A percentile compares a stretch with the other conserved stretches of the same genome.
Conservation (phyloP, 345 rosid species). For the Pistacia vera region DNA sequence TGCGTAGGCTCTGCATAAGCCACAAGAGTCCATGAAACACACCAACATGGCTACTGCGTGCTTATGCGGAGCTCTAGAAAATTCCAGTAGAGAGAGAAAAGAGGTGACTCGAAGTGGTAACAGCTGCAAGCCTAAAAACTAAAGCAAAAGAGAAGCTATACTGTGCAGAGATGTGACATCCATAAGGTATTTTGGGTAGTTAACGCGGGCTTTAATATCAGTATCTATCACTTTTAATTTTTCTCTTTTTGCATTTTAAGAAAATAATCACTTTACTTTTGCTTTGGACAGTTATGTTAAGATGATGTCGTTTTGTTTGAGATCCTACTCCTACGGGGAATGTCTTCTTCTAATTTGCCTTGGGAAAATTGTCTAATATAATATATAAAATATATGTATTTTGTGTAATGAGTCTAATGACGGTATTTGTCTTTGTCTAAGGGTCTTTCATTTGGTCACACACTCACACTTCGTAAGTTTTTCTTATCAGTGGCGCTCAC, state of each 20-base stretch:
- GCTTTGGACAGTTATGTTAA: neutral
- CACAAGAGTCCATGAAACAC: conserved; percentile 41
- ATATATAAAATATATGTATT: too few relatives aligned
- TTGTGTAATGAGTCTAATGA: neutral
- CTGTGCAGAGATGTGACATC: conserved; percentile 40
- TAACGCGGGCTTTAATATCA: conserved; percentile 38
- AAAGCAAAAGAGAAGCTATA: conserved; percentile 22
- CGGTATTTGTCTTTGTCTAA: neutral
- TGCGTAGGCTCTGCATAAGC: conserved; percentile 53
- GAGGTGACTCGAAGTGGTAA: neutral
- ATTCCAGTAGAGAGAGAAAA: neutral
- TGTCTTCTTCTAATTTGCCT: neutral
- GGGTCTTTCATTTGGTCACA: neutral
- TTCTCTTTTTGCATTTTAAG: conserved; percentile 6
- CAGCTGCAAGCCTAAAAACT: conserved; percentile 12
- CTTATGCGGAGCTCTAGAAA: conserved; percentile 49
- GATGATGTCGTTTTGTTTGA: conserved; percentile 5
- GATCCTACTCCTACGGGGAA: neutral
- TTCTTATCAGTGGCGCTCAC: conserved; percentile 27
- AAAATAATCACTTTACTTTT: neutral
- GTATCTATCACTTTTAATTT: conserved; percentile 1
- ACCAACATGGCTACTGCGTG: conserved; percentile 45
- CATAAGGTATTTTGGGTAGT: conserved; percentile 22
- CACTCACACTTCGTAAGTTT: conserved; percentile 5
- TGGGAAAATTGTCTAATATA: neutral